A percentile compares a stretch with the other conserved stretches of the same genome.
phyloP scores from a whole-genome alignment of 768 basidiomycete species.

The Clitopilus hobsonii region DNA sequence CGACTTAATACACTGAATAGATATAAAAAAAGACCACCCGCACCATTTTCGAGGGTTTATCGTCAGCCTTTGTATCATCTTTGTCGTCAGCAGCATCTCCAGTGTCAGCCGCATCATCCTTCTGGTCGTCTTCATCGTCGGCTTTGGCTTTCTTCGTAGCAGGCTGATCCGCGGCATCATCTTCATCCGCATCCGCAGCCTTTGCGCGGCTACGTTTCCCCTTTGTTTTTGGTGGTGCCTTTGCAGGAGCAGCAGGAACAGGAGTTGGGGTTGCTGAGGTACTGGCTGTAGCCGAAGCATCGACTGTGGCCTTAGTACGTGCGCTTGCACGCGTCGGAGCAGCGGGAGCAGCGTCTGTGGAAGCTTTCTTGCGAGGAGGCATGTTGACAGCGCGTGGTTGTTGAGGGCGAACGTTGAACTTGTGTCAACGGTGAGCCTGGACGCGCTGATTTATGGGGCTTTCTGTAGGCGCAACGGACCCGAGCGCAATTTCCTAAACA shows the following conservation, averaged over 20 bases:
- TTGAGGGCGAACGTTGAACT: not conserved
- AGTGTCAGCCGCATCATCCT: constrained; percentile 11
- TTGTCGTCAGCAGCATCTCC: constrained; percentile 15
- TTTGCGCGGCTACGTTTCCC: constrained; percentile 25
- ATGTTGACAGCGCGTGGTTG: constrained; percentile 19
- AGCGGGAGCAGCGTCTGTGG: constrained; percentile 21
- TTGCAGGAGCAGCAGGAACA: constrained; percentile 16
- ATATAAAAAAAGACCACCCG: constrained; percentile 3
- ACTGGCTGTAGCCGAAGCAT: constrained; percentile 7
- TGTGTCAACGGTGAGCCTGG: constrained; percentile 9
- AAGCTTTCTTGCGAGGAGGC: constrained; percentile 44
- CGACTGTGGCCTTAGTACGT: constrained; percentile 24
- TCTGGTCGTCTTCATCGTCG: constrained; percentile 22
- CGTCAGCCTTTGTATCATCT: not conserved
- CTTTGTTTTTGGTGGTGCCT: constrained; percentile 21
- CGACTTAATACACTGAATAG: not conserved
- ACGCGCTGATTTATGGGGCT: constrained; percentile 5
- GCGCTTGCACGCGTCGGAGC: constrained; percentile 34
- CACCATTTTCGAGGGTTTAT: constrained; percentile 41
- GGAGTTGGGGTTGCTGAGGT: constrained; percentile 8
- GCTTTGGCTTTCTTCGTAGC: constrained; percentile 23
- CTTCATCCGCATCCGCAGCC: constrained; percentile 17
- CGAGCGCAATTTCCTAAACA: constrained; percentile 3
- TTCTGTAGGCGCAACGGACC: constrained; percentile 12
- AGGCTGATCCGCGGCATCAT: constrained; percentile 22